Conservation (phyloP, 257 asterid genomes). For the Solanum sejunctum region DNA sequence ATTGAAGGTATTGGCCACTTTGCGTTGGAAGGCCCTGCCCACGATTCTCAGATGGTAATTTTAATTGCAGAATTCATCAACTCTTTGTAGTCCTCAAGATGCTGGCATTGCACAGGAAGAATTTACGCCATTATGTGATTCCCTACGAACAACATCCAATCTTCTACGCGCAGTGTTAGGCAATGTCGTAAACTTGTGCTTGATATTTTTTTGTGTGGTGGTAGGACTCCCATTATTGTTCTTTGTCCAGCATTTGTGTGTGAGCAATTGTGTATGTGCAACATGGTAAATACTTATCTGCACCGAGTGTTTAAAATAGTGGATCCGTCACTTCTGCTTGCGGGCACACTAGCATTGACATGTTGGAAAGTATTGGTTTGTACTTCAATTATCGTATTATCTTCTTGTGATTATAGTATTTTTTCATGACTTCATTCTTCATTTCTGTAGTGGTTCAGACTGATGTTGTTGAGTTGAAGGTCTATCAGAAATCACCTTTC, state of each 20-base stretch:
- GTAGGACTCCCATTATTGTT: too few relatives aligned
- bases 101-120: not conserved
- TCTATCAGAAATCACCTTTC: too few relatives aligned
- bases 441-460: too few relatives aligned
- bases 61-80: slow-evolving; percentile 17
- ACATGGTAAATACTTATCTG: not conserved
- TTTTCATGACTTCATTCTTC: too few relatives aligned
- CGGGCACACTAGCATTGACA: not conserved
- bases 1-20: slow-evolving; percentile 46
- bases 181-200: not conserved
- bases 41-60: slow-evolving; percentile 34
- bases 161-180: not conserved
- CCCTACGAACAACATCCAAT: not conserved
- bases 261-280: not conserved
- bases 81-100: slow-evolving; percentile 7
- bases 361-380: not conserved
- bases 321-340: not conserved
- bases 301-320: not conserved
- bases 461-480: too few relatives aligned
- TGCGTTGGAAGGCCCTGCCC: slow-evolving; percentile 43
- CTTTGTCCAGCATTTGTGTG: not conserved
- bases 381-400: too few relatives aligned
- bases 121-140: not conserved
- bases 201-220: not conserved
- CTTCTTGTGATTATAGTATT: too few relatives aligned